Percentiles rank a stretch among this genome's conserved stretches.
Conservation (phyloP, 2,329 filamentous ascomycete species). For the Phialocephala sp. region DNA sequence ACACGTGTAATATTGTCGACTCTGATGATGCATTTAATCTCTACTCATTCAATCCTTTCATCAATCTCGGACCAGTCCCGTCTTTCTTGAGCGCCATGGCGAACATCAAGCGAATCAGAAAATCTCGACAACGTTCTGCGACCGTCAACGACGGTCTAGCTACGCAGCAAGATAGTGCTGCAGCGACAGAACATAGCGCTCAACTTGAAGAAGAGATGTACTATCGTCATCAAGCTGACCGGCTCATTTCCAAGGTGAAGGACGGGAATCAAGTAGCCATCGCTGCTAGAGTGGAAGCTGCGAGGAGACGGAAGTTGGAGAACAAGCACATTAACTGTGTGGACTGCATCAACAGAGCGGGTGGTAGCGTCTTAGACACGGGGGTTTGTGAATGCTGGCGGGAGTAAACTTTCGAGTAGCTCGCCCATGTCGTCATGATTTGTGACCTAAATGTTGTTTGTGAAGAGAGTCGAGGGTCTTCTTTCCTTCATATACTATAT, state of each 20-base stretch:
- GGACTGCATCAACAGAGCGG: neutral
- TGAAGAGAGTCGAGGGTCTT: neutral
- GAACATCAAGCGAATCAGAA: neutral
- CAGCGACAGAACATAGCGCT: neutral
- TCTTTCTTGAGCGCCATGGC: slow-evolving; percentile 5
- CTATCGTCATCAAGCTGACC: neutral
- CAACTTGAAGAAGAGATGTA: neutral
- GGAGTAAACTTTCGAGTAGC: neutral
- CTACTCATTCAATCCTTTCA: slow-evolving; percentile 12
- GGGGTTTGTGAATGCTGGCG: neutral
- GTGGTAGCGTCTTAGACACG: neutral
- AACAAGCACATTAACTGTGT: neutral
- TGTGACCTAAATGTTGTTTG: neutral
- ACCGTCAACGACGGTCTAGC: neutral
- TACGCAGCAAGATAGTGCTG: neutral
- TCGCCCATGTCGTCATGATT: neutral
- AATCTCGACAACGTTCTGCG: neutral
- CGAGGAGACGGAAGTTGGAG: neutral
- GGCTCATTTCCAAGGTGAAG: neutral
- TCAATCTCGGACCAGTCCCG: slow-evolving; percentile 23
- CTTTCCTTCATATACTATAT: too few species aligned
- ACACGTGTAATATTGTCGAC: slow-evolving; percentile 20
- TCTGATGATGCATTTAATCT: neutral
- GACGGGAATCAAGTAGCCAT: neutral
- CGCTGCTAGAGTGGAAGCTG: neutral